These are phyloP conservation scores for Yamagishiella unicocca DNA, from an alignment of 139 green algal species.

Conservation along the genomic window DNA sequence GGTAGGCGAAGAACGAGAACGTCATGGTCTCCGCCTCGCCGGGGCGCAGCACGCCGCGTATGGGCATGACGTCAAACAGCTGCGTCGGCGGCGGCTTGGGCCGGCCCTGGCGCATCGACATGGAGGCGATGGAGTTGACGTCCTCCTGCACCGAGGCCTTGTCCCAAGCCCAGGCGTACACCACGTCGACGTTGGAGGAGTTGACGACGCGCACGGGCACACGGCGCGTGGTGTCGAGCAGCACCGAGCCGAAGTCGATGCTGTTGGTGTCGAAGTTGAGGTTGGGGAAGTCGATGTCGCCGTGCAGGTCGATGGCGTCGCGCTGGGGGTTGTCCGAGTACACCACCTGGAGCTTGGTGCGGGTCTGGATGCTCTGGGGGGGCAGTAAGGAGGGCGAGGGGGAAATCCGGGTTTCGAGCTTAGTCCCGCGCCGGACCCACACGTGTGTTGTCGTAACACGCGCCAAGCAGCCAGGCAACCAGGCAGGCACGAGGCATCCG, in stretches of 20 bases:
- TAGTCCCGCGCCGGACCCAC: too few species aligned
- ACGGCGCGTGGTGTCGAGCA: constrained; percentile 80
- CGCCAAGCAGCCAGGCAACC: too few species aligned
- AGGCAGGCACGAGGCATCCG: too few species aligned
- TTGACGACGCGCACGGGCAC: constrained; percentile 73
- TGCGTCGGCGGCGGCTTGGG: constrained; percentile 55
- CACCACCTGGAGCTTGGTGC: constrained; percentile 68
- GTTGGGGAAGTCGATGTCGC: constrained; percentile 82
- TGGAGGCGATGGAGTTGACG: constrained; percentile 54
- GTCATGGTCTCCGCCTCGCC: constrained; percentile 71
- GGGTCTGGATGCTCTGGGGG: constrained; percentile 50
- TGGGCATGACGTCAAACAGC: constrained; percentile 88
- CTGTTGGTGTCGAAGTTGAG: constrained; percentile 55
- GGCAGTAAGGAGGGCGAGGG: too few species aligned
- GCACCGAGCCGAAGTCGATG: constrained; percentile 82
- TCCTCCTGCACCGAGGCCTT: constrained; percentile 51
- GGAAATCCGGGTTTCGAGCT: too few species aligned
- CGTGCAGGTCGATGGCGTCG: constrained; percentile 76
- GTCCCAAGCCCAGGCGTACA: constrained; percentile 79
- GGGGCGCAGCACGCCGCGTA: constrained; percentile 70
- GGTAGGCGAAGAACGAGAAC: constrained; percentile 82
- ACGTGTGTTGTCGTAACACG: too few species aligned
- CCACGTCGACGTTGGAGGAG: constrained; percentile 60
- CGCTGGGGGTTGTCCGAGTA: constrained; percentile 83
- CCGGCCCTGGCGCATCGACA: constrained; percentile 50